Conservation (phyloP, 2,329 filamentous ascomycete genomes). For the Cladosporium oxysporum region DNA sequence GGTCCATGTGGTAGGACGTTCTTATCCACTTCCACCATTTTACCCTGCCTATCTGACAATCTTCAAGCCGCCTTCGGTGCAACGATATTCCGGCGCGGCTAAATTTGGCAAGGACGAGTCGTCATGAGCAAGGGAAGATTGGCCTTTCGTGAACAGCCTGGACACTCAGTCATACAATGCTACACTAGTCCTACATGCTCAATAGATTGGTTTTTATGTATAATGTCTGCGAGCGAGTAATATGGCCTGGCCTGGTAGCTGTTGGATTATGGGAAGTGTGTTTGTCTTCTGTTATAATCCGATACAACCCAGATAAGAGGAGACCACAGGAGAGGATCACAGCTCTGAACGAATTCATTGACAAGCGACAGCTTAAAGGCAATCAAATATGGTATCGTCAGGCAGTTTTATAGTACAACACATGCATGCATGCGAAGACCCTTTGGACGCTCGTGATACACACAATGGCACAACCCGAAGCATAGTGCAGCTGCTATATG, state of each 20-base stretch:
- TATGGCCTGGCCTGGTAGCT: too few species aligned
- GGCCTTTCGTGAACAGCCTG: too few species aligned
- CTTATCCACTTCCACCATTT: not conserved
- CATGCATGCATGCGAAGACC: not conserved
- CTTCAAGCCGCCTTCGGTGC: not conserved
- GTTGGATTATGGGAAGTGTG: too few species aligned
- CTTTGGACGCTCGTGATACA: not conserved
- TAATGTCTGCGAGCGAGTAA: too few species aligned
- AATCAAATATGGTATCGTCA: not conserved
- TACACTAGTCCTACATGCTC: too few species aligned
- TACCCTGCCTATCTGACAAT: not conserved
- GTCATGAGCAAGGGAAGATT: not conserved
- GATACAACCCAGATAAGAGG: too few species aligned
- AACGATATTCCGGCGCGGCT: slow-evolving; percentile 15
- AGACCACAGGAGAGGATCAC: too few species aligned
- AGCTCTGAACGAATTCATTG: too few species aligned
- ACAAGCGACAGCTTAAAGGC: not conserved
- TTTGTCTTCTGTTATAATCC: too few species aligned
- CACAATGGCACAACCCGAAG: not conserved
- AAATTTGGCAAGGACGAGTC: not conserved
- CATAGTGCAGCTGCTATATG: not conserved
- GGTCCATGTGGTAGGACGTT: slow-evolving; percentile 1
- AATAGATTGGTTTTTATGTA: too few species aligned
- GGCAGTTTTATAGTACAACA: not conserved
- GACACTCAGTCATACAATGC: too few species aligned